Percentiles rank a stretch among this genome's conserved stretches.
These are phyloP conservation scores for Fomitopsis betulina DNA, from an alignment of 1,284 basidiomycete species.

Conservation along the genomic window DNA sequence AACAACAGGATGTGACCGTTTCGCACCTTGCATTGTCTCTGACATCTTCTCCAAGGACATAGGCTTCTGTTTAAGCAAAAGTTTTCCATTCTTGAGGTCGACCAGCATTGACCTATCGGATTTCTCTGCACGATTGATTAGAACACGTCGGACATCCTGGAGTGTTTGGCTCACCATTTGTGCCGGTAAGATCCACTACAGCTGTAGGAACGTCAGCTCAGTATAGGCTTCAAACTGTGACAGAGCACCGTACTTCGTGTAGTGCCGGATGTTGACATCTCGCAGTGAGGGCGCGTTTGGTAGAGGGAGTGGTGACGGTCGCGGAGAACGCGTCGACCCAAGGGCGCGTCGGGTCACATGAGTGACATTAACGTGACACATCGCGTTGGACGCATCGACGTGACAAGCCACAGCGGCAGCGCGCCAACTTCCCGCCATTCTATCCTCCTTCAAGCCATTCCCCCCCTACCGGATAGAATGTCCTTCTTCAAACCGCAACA, in stretches of 20 bases:
- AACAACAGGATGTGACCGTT: constrained; percentile 3
- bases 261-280: not conserved
- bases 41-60: constrained; percentile 72
- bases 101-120: constrained; percentile 39
- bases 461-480: constrained; percentile 16
- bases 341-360: constrained; percentile 19
- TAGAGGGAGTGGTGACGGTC: not conserved
- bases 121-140: constrained; percentile 22
- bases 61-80: constrained; percentile 75
- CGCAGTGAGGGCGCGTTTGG: not conserved
- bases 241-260: not conserved
- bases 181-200: not conserved
- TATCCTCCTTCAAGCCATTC: not conserved
- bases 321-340: constrained; percentile 1
- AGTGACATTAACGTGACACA: constrained; percentile 15
- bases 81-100: constrained; percentile 73
- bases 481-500: constrained; percentile 53
- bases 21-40: constrained; percentile 76
- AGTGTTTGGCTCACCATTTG: not conserved
- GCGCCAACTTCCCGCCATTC: not conserved
- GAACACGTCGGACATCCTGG: not conserved
- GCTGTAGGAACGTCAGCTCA: not conserved
- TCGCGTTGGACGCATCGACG: constrained; percentile 14
- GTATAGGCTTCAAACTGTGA: not conserved
- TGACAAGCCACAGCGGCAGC: not conserved